phyloP scores from a whole-genome alignment of 331 rosid species.

The Quercus lobata region DNA sequence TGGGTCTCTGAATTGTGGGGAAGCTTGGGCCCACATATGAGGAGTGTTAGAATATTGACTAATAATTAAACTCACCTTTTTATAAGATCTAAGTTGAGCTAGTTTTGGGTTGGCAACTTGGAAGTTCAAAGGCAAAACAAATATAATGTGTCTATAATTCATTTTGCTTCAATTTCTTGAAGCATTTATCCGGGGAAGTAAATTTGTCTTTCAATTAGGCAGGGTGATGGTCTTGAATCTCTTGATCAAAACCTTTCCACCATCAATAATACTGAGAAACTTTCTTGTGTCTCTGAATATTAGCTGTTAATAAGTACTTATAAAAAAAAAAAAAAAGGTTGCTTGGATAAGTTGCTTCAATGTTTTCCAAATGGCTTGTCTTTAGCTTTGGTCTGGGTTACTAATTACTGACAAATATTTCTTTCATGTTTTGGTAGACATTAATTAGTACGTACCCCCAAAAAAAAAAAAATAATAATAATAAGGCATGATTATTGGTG shows the following conservation, averaged over 20 bases:
- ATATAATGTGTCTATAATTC: neutral
- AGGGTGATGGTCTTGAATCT: neutral
- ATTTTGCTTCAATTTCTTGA: neutral
- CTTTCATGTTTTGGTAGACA: neutral
- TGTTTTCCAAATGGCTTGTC: neutral
- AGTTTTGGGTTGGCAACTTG: neutral
- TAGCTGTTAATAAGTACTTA: neutral
- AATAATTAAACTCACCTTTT: too few species aligned
- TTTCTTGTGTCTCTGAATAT: neutral
- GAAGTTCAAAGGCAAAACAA: neutral
- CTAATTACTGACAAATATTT: neutral
- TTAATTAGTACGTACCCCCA: neutral
- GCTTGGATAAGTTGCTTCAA: neutral
- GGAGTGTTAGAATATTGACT: too few species aligned
- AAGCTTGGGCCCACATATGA: too few species aligned
- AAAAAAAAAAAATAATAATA: too few species aligned
- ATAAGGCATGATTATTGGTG: slow-evolving; percentile 7
- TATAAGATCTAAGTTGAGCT: neutral
- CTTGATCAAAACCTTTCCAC: neutral
- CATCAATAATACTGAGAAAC: neutral
- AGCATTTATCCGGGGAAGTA: neutral
- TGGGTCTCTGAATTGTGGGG: too few species aligned
- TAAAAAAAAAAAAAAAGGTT: neutral
- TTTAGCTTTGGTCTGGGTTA: neutral
- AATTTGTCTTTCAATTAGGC: neutral